A percentile compares a stretch with the other conserved stretches of the same genome.
phyloP scores from a whole-genome alignment of 495 filamentous ascomycete genomes.

The Lophium mytilinum region DNA sequence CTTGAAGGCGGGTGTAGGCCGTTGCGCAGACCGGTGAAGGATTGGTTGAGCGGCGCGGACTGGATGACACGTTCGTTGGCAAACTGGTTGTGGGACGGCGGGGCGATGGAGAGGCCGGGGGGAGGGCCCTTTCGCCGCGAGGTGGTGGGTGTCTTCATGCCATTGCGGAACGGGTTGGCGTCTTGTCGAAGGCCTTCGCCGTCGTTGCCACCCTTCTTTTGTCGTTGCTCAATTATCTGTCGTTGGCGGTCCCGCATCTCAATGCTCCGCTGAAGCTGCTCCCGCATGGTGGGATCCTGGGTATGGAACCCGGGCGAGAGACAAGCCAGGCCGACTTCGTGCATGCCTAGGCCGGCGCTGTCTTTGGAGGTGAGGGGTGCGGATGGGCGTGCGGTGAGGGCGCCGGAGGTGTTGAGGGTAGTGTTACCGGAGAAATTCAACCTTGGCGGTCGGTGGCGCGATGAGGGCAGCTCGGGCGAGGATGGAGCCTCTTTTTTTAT shows the following conservation, averaged over 20 bases:
- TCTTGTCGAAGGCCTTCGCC: conserved; percentile 44
- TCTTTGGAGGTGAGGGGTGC: conserved; percentile 76
- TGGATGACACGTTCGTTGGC: conserved; percentile 94
- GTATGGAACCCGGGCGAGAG: conserved; percentile 93
- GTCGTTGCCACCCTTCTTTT: conserved; percentile 60
- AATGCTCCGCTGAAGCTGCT: conserved; percentile 88
- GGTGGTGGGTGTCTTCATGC: conserved; percentile 55
- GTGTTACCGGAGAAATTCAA: conserved; percentile 67
- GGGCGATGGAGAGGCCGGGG: conserved; percentile 88
- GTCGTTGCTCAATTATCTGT: conserved; percentile 88
- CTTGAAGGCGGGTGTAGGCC: conserved; percentile 73
- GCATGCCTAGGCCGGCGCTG: conserved; percentile 63
- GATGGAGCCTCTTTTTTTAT: conserved; percentile 94
- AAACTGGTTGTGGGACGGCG: conserved; percentile 90
- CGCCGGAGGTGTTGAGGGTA: conserved; percentile 37
- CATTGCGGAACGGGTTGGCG: conserved; percentile 39
- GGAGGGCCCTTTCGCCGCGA: conserved; percentile 68
- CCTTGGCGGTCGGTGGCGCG: conserved; percentile 77
- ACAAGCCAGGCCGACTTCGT: conserved; percentile 89
- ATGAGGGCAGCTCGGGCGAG: conserved; percentile 62
- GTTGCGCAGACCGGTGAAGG: conserved; percentile 78
- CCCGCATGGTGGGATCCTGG: conserved; percentile 90
- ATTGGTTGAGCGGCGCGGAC: conserved; percentile 90
- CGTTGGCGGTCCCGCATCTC: conserved; percentile 90
- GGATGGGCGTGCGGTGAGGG: conserved; percentile 52